Percentiles rank a stretch among this genome's conserved stretches.
Conservation (phyloP, 371 early-diverging fungal species). For the Mortierella sp. region DNA sequence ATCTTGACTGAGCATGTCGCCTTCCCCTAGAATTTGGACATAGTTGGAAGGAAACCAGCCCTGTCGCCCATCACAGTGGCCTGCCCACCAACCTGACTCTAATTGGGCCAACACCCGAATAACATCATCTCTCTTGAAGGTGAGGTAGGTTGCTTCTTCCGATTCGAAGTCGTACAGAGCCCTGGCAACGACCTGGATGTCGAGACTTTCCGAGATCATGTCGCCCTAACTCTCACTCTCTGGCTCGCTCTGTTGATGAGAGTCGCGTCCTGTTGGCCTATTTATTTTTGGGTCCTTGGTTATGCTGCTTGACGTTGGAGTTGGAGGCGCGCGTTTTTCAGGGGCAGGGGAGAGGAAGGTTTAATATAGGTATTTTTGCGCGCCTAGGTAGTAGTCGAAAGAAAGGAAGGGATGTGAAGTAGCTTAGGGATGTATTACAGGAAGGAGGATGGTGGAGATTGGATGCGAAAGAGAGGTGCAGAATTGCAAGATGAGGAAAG, state of each 20-base stretch:
- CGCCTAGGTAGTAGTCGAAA: no score
- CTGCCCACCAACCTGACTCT: constrained; percentile 96
- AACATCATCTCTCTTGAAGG: constrained; percentile 81
- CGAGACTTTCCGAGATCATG: constrained; percentile 28
- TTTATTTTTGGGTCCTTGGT: not conserved
- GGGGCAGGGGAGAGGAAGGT: not conserved
- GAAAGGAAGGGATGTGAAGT: no score
- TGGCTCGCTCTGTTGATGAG: no score
- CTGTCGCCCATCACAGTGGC: constrained; percentile 69
- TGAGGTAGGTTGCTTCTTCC: constrained; percentile 60
- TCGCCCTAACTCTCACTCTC: no score
- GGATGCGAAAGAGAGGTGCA: not conserved
- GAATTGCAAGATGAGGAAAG: not conserved
- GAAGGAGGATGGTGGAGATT: not conserved
- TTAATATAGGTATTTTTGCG: not conserved
- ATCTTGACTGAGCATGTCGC: constrained; percentile 32
- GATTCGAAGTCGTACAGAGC: constrained; percentile 46
- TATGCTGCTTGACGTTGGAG: no score
- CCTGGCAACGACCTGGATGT: constrained; percentile 31
- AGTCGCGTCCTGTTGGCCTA: constrained; percentile 5
- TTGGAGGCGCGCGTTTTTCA: not conserved
- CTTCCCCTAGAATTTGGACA: constrained; percentile 33
- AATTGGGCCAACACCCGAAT: constrained; percentile 86
- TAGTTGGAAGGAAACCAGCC: constrained; percentile 87
- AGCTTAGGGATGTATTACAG: not conserved